Evolutionary conservation across 768 basidiomycete species (phyloP).

Genomic region (Phylloporus rhodoxanthus): DNA sequence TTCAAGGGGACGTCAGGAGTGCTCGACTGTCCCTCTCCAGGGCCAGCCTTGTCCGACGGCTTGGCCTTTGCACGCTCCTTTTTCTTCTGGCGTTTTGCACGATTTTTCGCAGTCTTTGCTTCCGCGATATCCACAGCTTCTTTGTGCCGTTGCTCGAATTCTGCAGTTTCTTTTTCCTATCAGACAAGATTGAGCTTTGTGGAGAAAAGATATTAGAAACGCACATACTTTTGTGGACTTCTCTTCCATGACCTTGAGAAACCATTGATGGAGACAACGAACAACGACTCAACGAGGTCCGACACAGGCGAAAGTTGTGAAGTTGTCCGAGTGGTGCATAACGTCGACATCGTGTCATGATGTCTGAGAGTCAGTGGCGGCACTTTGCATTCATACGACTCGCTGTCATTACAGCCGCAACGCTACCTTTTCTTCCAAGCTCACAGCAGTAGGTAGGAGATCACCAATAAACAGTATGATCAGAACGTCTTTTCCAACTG

Average conservation of each 20-base stretch:
- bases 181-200: neutral
- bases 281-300: no score
- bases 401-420: no score
- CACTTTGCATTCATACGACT: no score
- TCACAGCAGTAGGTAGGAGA: no score
- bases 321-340: no score
- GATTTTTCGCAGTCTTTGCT: slow-evolving; percentile 91
- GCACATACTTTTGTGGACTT: slow-evolving; percentile 60
- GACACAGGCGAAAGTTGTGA: no score
- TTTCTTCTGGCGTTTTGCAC: slow-evolving; percentile 90
- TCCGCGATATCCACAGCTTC: slow-evolving; percentile 69
- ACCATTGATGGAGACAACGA: no score
- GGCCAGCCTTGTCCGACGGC: slow-evolving; percentile 24
- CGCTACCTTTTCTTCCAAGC: no score
- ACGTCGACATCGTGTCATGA: no score
- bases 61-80: slow-evolving; percentile 63
- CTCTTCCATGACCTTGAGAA: slow-evolving; percentile 88
- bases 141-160: slow-evolving; percentile 69
- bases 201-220: neutral
- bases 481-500: no score
- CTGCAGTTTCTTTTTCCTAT: slow-evolving; percentile 65
- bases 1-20: slow-evolving; percentile 49
- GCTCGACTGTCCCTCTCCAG: slow-evolving; percentile 21
- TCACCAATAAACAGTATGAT: no score
- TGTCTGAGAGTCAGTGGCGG: no score